Evolutionary conservation across 371 early-diverging fungal species (phyloP).

Genomic region (Umbelopsis sp.): DNA sequence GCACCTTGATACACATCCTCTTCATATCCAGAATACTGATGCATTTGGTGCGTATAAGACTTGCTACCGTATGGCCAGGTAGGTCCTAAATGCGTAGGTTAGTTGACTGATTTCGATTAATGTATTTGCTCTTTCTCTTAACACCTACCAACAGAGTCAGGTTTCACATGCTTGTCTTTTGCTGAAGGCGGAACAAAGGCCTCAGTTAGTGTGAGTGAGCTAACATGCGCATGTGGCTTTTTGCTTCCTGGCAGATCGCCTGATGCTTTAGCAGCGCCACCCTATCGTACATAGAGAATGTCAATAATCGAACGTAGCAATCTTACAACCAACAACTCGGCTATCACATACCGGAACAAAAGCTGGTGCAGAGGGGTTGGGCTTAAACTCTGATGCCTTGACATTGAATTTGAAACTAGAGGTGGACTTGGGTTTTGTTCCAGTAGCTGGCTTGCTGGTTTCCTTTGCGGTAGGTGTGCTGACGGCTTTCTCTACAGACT

Average conservation of each 20-base stretch:
- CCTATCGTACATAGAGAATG: background rate
- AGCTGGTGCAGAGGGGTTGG: constrained; percentile 76
- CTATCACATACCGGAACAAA: constrained; percentile 68
- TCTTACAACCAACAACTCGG: background rate
- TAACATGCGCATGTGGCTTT: background rate
- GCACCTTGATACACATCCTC: constrained; percentile 42
- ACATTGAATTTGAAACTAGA: constrained; percentile 80
- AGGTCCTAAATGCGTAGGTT: constrained; percentile 30
- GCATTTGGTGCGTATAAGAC: constrained; percentile 48
- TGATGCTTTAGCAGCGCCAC: constrained; percentile 3
- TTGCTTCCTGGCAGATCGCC: background rate
- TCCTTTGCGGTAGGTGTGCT: constrained; percentile 22
- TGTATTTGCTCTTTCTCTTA: background rate
- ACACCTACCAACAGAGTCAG: constrained; percentile 40
- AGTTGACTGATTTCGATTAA: no score
- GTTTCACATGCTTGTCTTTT: constrained; percentile 29
- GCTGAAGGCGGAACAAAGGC: constrained; percentile 40
- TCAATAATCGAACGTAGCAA: background rate
- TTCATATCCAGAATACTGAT: constrained; percentile 38
- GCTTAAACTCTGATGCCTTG: constrained; percentile 88
- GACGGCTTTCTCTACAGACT: constrained; percentile 15
- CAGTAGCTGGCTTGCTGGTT: constrained; percentile 26
- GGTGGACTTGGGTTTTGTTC: constrained; percentile 30
- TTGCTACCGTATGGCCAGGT: constrained; percentile 56
- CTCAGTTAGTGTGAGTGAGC: constrained; percentile 24